Evolutionary conservation across 2,329 filamentous ascomycete species (phyloP), one percentile per base, ranked within the genome.

Genomic region (Colletotrichum horii): DNA sequence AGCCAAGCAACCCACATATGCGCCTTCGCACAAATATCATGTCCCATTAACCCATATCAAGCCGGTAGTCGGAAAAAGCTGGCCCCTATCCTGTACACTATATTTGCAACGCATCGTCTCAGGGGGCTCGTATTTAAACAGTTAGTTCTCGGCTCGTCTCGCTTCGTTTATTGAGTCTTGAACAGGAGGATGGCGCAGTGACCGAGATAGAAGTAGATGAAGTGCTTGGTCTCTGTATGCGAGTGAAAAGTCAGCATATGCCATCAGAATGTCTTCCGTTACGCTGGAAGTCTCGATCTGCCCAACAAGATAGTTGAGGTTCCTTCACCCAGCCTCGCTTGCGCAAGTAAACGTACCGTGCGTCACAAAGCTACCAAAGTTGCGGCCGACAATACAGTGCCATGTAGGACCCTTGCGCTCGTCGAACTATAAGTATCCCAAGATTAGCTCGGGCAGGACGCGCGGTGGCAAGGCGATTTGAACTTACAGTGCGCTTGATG

Each of bases 191-290:
- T 98, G 76, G 97, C 97, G 86, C 96, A 98, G 90, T 98, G 97
- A 70, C 97, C 97, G 76, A 99, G 94, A 89, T 99, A 99, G 89
- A 99, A 99, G 89, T 99, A 99, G 85, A 99, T 98, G 89, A 99
- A 99, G 87, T 99, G 97, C 89, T 98, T 98, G 32, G 97, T 98
- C 87, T 98, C 97, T 98, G 88, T 48, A 52, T 24, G 7, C 26
- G 38, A 14, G 22, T n/a, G 19, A 79, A 77, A 64, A 43, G 74
- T 79, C 52, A 70, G 65, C 56, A 58, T 36, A 12, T 28, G 30
- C n/a, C 34, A 24, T 43, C 34, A 36, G 68, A n/a, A 19, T 36
- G 8, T 26, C 26, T 48, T 14, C 22, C 58, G 4, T 24, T 7
- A 8, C 32, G 30, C 28, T 36, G 28, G 30, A 32, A 34, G 30